These are phyloP conservation scores for Buxus sempervirens DNA, from an alignment of 164 flowering plant species.

Conservation along the genomic window DNA sequence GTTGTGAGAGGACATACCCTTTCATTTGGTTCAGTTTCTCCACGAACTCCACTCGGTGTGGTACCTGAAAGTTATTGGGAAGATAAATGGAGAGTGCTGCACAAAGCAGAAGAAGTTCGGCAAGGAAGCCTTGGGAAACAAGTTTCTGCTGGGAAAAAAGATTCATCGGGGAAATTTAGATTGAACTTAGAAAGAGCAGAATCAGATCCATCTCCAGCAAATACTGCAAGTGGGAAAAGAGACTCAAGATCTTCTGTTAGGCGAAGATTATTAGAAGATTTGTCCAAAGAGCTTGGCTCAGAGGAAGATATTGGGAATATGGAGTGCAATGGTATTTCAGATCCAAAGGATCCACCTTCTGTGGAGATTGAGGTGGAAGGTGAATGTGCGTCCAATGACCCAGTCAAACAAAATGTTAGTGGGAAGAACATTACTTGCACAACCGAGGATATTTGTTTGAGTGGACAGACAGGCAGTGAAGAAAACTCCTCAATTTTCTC, in stretches of 20 bases:
- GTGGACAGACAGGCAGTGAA: constrained; percentile 44
- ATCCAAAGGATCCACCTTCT: constrained; percentile 15
- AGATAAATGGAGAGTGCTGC: constrained; percentile 83
- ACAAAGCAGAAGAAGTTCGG: constrained; percentile 58
- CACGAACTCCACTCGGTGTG: constrained; percentile 44
- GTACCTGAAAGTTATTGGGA: constrained; percentile 95
- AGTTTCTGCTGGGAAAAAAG: constrained; percentile 34
- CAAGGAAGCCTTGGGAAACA: constrained; percentile 28
- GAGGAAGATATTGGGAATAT: constrained; percentile 42
- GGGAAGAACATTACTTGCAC: constrained; percentile 13
- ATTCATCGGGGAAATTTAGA: constrained; percentile 55
- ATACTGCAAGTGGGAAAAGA: constrained; percentile 25
- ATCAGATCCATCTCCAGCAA: constrained; percentile 60
- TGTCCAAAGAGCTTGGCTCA: constrained; percentile 54
- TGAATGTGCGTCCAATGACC: constrained; percentile 1
- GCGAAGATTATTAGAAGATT: constrained; percentile 74
- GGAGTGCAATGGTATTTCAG: constrained; percentile 18
- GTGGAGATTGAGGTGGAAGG: constrained; percentile 24
- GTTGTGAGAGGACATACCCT: constrained; percentile 44
- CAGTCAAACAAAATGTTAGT: too few species aligned
- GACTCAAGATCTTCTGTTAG: constrained; percentile 39
- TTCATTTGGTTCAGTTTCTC: constrained; percentile 50
- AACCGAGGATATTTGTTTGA: constrained; percentile 30
- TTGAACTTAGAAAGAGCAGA: constrained; percentile 54
- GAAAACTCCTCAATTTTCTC: constrained; percentile 62